These are phyloP conservation scores for Tylopilus sp. DNA, from an alignment of 768 basidiomycete species.

Conservation along the genomic window DNA sequence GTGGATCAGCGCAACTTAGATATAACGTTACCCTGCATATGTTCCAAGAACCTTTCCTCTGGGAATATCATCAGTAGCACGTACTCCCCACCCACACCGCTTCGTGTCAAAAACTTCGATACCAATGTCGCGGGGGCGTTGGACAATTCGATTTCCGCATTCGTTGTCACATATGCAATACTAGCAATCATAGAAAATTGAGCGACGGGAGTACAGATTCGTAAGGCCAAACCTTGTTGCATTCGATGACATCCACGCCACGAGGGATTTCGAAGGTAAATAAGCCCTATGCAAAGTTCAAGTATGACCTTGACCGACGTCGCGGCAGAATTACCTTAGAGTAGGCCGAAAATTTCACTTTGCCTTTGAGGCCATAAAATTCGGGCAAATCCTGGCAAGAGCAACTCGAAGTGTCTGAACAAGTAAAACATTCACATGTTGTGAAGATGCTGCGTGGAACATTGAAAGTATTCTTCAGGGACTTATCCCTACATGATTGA, in stretches of 20 bases:
- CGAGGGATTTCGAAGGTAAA: slow-evolving; percentile 42
- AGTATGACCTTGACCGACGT: background rate
- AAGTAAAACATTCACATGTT: slow-evolving; percentile 42
- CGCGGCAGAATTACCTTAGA: slow-evolving; percentile 25
- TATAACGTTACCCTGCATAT: slow-evolving; percentile 57
- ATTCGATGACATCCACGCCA: slow-evolving; percentile 59
- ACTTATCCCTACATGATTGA: slow-evolving; percentile 14
- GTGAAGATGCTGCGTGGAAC: slow-evolving; percentile 35
- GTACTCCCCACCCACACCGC: slow-evolving; percentile 62
- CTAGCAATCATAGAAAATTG: slow-evolving; percentile 24
- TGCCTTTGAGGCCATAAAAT: slow-evolving; percentile 27
- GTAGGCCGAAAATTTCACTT: slow-evolving; percentile 41
- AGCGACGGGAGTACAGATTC: background rate
- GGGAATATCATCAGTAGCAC: slow-evolving; percentile 39
- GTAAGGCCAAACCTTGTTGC: slow-evolving; percentile 47
- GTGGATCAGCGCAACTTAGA: background rate
- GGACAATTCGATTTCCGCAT: slow-evolving; percentile 62
- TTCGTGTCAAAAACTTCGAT: slow-evolving; percentile 67
- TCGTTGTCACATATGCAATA: slow-evolving; percentile 40
- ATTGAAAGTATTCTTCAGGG: slow-evolving; percentile 18
- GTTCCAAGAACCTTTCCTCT: slow-evolving; percentile 62
- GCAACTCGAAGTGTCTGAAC: slow-evolving; percentile 36
- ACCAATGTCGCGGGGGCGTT: slow-evolving; percentile 50
- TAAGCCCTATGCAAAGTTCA: slow-evolving; percentile 38
- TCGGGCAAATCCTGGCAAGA: slow-evolving; percentile 48